Evolutionary conservation across 495 filamentous ascomycete species (phyloP).

Genomic region (Aspergillus sclerotiicarbonarius): DNA sequence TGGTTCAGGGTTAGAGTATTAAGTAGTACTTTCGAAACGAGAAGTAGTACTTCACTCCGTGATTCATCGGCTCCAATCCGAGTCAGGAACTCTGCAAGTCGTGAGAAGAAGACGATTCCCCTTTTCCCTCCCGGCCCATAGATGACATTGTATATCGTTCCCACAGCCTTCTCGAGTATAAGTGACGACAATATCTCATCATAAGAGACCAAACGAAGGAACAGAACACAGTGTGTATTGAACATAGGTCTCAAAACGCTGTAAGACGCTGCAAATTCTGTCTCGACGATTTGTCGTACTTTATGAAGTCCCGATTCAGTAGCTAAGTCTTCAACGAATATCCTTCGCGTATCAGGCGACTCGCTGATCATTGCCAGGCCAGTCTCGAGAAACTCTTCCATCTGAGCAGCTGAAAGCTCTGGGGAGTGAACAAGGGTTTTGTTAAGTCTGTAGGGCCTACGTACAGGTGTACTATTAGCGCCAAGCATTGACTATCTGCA

Average conservation of each 20-base stretch:
- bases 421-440: not conserved
- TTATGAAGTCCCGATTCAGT: conserved; percentile 10
- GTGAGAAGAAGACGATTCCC: not conserved
- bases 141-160: conserved; percentile 14
- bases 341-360: not conserved
- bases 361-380: not conserved
- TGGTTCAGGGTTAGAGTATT: conserved; percentile 3
- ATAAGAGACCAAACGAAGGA: conserved; percentile 11
- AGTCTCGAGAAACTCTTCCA: not conserved
- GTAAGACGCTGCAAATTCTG: conserved; percentile 7
- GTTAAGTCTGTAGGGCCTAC: not conserved
- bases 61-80: not conserved
- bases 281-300: conserved; percentile 11
- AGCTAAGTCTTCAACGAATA: conserved; percentile 3
- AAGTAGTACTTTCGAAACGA: conserved; percentile 2
- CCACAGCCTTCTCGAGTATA: conserved; percentile 6
- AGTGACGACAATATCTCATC: conserved; percentile 5
- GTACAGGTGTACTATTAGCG: not conserved
- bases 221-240: conserved; percentile 13
- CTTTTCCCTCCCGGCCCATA: conserved; percentile 2
- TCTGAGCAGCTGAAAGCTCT: not conserved
- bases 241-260: conserved; percentile 13
- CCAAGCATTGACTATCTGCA: too few species aligned
- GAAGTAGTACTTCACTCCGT: not conserved
- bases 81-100: not conserved